Base-by-base conservation (phyloP, 768 basidiomycete genomes). In the Hypholoma fasciculare region DNA sequence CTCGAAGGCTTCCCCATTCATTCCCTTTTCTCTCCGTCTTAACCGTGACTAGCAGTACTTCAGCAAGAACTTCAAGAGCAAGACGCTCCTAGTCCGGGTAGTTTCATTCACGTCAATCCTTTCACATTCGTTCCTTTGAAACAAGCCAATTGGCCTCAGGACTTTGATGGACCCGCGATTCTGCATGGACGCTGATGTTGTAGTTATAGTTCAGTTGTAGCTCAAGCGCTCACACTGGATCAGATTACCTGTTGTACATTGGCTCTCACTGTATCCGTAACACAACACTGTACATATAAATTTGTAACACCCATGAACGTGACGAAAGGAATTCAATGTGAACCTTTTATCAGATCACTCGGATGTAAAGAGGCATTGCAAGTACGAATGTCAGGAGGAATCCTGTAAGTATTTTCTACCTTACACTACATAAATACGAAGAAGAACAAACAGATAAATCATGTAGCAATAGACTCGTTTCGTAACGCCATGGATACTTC, bases 21-120 rank as follows among this genome's bases (percentile, higher is more conserved):
- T 64, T 64, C 17, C 60, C 63, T 13, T 61, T 64, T 42, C 58
- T 64, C 36, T 36, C 52, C 5, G 23, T 26, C 0, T 46, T 64
- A 37, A 27, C 46, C 7, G 58, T 61, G n/a, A 47, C 49, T 23
- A 23, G 23, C 7, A 57, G 49, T 19, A 12, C 14, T 49, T 49
- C 11, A 14, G 13, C 40, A 16, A 6, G 7, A 16, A 6, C 17
- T n/a, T 39, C 38, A 6, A 40, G 39, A n/a, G n/a, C 39, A 11
- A 14, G 40, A 42, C 40, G 17, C 11, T 42, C 40, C 11, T 17
- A 14, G 3, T 14, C 13, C 3, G 16, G n/a, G n/a, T n/a, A n/a
- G n/a, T n/a, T n/a, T n/a, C n/a, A 8, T 17, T 14, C 1, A 42
- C 40, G 7, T 7, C 8, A 42, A 7, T 6, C 30, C 6, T 34